A percentile compares a stretch with the other conserved stretches of the same genome.
phyloP scores from a whole-genome alignment of 345 rosid species.

The Brassica cretica region DNA sequence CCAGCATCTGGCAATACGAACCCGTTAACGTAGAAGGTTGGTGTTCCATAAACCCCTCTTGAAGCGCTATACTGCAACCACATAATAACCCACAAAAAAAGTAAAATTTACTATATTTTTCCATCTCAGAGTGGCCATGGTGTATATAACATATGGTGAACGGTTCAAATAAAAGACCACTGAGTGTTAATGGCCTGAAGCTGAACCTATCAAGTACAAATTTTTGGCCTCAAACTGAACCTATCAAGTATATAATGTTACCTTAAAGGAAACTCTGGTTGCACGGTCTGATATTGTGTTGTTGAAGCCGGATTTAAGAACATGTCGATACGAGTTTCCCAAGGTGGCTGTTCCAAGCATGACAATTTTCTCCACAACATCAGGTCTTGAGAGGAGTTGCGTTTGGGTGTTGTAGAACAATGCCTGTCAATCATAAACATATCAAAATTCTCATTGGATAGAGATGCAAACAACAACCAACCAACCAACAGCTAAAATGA shows the following conservation, averaged over 20 bases:
- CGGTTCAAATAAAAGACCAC: neutral
- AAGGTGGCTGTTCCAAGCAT: conserved; percentile 48
- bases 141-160: neutral
- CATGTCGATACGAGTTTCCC: conserved; percentile 53
- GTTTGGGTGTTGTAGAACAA: conserved; percentile 63
- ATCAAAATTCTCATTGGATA: neutral
- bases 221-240: neutral
- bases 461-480: neutral
- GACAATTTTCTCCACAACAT: conserved; percentile 53
- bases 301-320: conserved; percentile 57
- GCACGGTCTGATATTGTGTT: conserved; percentile 55
- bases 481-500: neutral
- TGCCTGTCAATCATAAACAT: conserved; percentile 44
- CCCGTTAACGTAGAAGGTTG: conserved; percentile 49
- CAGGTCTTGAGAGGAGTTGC: conserved; percentile 48
- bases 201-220: neutral
- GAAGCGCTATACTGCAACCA: conserved; percentile 54
- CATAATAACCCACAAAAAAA: conserved; percentile 14
- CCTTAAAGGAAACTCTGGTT: conserved; percentile 85
- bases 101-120: neutral
- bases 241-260: conserved; percentile 15
- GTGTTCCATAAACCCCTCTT: conserved; percentile 52
- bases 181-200: neutral
- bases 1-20: conserved; percentile 45
- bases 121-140: neutral